Conservation (phyloP, 768 basidiomycete genomes). For the Porpolomopsis calyptriformis region DNA sequence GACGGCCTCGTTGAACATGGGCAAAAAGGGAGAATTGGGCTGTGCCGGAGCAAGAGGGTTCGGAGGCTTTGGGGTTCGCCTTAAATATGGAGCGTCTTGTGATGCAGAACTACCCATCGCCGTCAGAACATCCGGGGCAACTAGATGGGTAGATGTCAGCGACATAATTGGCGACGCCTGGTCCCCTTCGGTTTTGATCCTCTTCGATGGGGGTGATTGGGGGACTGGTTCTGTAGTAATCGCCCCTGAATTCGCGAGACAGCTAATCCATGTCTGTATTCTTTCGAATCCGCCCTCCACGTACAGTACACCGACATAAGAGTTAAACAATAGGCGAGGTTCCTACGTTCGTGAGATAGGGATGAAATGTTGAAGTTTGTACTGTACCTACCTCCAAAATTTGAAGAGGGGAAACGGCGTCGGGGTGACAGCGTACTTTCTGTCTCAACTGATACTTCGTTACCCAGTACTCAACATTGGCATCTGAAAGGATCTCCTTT, state of each 20-base stretch:
- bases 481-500: slow-evolving; percentile 28
- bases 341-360: slow-evolving; percentile 31
- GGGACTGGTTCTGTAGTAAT: background rate
- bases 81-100: no score
- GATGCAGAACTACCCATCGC: no score
- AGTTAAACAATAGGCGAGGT: slow-evolving; percentile 45
- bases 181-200: slow-evolving; percentile 28
- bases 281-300: slow-evolving; percentile 39
- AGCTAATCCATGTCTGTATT: slow-evolving; percentile 48
- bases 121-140: slow-evolving; percentile 21
- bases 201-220: slow-evolving; percentile 28
- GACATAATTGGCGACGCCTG: background rate
- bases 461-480: slow-evolving; percentile 39
- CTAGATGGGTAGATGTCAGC: slow-evolving; percentile 15
- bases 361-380: slow-evolving; percentile 7
- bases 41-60: slow-evolving; percentile 60
- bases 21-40: slow-evolving; percentile 52
- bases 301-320: slow-evolving; percentile 60
- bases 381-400: slow-evolving; percentile 30
- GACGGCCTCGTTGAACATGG: slow-evolving; percentile 67
- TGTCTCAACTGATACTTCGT: slow-evolving; percentile 35
- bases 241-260: slow-evolving; percentile 23
- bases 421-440: slow-evolving; percentile 37
- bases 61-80: slow-evolving; percentile 17
- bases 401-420: slow-evolving; percentile 24